Evolutionary conservation across 2,329 filamentous ascomycete species (phyloP).

Genomic region (Cordyceps tenuipes): DNA sequence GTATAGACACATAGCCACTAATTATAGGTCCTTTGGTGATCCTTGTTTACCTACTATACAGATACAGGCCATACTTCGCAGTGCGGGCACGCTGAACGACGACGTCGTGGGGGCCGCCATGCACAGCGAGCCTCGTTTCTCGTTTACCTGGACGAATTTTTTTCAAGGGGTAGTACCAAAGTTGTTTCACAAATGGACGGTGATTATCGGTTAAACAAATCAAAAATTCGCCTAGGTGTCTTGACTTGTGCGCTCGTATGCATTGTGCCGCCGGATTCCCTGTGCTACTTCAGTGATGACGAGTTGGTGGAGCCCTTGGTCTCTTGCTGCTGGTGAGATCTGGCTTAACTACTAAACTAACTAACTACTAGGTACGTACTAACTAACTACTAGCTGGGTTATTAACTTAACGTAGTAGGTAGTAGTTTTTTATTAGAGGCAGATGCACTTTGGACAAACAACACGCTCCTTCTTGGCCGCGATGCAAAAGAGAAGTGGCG

Average conservation of each 20-base stretch:
- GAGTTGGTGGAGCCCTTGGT: too few species aligned
- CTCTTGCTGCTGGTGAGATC: too few species aligned
- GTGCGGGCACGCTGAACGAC: not conserved
- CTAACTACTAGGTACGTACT: not conserved
- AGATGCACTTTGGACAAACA: not conserved
- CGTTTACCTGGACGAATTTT: not conserved
- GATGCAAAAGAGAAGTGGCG: not conserved
- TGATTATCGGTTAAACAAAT: not conserved
- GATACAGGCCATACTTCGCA: too few species aligned
- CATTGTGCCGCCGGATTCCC: too few species aligned
- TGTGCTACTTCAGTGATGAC: too few species aligned
- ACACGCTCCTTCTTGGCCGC: not conserved
- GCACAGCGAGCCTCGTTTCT: not conserved
- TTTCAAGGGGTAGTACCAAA: not conserved
- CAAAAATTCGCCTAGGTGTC: not conserved
- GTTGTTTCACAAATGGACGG: not conserved
- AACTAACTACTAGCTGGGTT: too few species aligned
- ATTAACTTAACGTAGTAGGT: too few species aligned
- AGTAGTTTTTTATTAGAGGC: too few species aligned
- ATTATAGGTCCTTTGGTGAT: not conserved
- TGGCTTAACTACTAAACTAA: too few species aligned
- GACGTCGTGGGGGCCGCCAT: not conserved
- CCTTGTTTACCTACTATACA: not conserved
- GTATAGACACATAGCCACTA: not conserved
- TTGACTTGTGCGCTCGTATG: not conserved